These are phyloP conservation scores for Chlorencoelia australis DNA, from an alignment of 2,329 filamentous ascomycete species.

Conservation along the genomic window DNA sequence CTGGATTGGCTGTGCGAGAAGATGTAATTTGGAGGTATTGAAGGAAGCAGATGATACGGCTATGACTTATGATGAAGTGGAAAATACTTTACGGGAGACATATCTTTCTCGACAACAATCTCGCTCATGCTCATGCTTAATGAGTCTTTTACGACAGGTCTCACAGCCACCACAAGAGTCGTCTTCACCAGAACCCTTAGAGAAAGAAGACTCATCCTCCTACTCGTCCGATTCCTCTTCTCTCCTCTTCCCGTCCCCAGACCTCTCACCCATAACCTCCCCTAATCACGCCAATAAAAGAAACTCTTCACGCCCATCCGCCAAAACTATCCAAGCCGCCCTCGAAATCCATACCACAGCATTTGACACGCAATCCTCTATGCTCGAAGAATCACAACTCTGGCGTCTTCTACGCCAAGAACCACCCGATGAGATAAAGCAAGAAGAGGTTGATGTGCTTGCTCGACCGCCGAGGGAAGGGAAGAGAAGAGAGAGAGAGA, in stretches of 20 bases:
- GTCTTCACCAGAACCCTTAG: background rate
- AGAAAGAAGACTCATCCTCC: slow-evolving; percentile 3
- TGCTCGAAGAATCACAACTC: slow-evolving; percentile 19
- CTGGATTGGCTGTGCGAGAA: slow-evolving; percentile 41
- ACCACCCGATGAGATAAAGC: slow-evolving; percentile 19
- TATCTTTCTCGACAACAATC: slow-evolving; percentile 7
- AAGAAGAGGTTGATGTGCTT: slow-evolving; percentile 6
- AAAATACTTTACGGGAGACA: slow-evolving; percentile 17
- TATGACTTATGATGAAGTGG: slow-evolving; percentile 30
- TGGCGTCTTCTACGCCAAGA: slow-evolving; percentile 22
- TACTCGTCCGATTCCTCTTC: background rate
- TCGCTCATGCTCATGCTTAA: slow-evolving; percentile 13
- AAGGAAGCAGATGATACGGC: slow-evolving; percentile 6
- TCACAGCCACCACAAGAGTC: too few relatives aligned
- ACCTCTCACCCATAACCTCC: slow-evolving; percentile 1
- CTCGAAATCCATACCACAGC: slow-evolving; percentile 5
- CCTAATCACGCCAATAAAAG: background rate
- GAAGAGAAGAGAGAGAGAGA: background rate
- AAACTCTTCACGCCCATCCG: background rate
- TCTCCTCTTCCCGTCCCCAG: background rate
- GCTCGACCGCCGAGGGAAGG: slow-evolving; percentile 3
- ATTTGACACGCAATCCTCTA: slow-evolving; percentile 19
- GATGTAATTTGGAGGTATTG: slow-evolving; percentile 41
- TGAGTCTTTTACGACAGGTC: too few relatives aligned
- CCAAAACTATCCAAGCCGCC: slow-evolving; percentile 1